These are phyloP conservation scores for Alnus glutinosa DNA, from an alignment of 306 rosid species.

Conservation along the genomic window DNA sequence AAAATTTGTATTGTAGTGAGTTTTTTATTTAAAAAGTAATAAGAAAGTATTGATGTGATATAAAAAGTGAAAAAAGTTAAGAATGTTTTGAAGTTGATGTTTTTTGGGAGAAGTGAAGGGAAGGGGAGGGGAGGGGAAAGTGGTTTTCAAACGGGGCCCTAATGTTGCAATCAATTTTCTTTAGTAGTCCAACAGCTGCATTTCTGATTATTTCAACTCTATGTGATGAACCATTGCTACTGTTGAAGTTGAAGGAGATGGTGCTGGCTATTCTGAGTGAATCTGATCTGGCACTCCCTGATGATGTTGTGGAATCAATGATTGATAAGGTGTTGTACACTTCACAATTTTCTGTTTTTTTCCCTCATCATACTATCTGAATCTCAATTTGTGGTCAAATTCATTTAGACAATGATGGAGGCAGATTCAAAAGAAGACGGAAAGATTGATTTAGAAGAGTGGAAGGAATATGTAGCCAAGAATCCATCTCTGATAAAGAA, in stretches of 20 bases:
- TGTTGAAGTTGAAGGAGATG: slow-evolving; percentile 74
- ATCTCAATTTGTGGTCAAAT: slow-evolving; percentile 7
- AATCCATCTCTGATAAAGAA: slow-evolving; percentile 65
- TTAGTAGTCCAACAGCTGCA: neutral
- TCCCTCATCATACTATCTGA: neutral
- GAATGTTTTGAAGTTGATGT: too few relatives aligned
- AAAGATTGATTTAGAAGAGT: slow-evolving; percentile 65
- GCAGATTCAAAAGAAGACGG: slow-evolving; percentile 73
- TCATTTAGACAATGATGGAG: slow-evolving; percentile 53
- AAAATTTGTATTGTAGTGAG: too few relatives aligned
- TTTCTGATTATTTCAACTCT: neutral
- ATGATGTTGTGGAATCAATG: slow-evolving; percentile 57
- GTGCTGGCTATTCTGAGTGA: slow-evolving; percentile 63
- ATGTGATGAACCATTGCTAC: neutral
- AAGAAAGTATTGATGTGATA: too few relatives aligned
- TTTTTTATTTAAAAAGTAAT: too few relatives aligned
- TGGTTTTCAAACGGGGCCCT: too few relatives aligned
- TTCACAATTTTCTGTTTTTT: slow-evolving; percentile 10
- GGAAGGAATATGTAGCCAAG: slow-evolving; percentile 56
- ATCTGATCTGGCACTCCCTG: slow-evolving; percentile 49
- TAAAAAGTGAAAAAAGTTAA: too few relatives aligned
- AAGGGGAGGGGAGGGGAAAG: too few relatives aligned
- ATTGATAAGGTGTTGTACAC: slow-evolving; percentile 55
- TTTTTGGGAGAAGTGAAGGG: too few relatives aligned
- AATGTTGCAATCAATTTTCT: neutral